Evolutionary conservation across 2,329 filamentous ascomycete genomes (phyloP), one percentile per base, ranked within the genome.

Genomic region (Daldinia sp.): DNA sequence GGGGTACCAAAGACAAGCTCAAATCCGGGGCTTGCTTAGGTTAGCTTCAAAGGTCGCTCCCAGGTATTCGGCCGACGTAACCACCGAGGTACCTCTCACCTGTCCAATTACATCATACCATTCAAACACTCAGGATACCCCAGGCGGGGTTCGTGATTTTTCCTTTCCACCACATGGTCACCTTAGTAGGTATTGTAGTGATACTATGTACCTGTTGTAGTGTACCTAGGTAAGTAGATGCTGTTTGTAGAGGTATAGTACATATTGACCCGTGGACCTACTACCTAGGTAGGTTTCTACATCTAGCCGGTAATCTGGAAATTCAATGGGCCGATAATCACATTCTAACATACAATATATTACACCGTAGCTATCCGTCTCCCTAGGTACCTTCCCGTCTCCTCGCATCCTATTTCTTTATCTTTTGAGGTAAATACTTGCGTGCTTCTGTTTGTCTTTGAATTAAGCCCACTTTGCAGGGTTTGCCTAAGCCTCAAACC

Each of bases 61-160:
- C 12, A 50, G 20, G 41, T 64, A 64, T 69, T 71, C 58, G 60
- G 68, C 70, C 70, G 70, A 72, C 58, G 48, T 55, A 72, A 70
- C 53, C 65, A 65, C 70, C 70, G 70, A 72, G 65, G 41, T 53
- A 58, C 41, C 39, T 58, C 33, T n/a, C 44, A 60, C 26, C 44
- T 51, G 51, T 30, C 68, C 61, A 71, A 72, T 71, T 65, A 26
- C 65, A 72, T 72, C 68, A 72, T 64, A 64, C 46, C 48, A 63
- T 60, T 65, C 37, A 10, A 42, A 7, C 30, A 64, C 13, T 37
- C 28, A 55, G 51, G 30, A 23, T 54, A 37, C 23, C 37, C n/a
- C 54, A 54, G 53, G 62, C 60, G 63, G 69, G 68, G 68, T 68
- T 68, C 33, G 30, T 50, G 23, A 28, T 60, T 64, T 63, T 57